Conservation (phyloP, 2,329 filamentous ascomycete genomes). For the Exophiala aquamarina region DNA sequence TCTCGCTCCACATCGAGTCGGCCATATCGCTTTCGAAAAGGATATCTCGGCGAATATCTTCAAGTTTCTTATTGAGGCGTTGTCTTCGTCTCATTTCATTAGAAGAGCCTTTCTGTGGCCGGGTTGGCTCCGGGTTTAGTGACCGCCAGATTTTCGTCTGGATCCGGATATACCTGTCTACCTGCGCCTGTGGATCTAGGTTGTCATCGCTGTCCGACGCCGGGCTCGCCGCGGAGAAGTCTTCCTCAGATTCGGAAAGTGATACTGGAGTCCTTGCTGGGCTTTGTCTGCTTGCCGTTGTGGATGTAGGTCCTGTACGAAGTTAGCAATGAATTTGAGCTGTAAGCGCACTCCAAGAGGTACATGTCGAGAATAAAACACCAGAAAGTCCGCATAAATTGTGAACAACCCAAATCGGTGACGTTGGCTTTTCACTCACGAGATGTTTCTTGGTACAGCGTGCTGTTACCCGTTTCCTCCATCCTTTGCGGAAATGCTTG, state of each 20-base stretch:
- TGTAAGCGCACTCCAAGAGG: too few species aligned
- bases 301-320: slow-evolving; percentile 11
- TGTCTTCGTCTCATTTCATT: not conserved
- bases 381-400: too few species aligned
- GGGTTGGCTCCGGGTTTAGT: slow-evolving; percentile 47
- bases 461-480: slow-evolving; percentile 12
- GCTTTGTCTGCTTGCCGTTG: slow-evolving; percentile 15
- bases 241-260: slow-evolving; percentile 10
- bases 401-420: too few species aligned
- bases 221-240: slow-evolving; percentile 2
- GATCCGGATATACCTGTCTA: slow-evolving; percentile 74
- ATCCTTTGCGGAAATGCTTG: slow-evolving; percentile 29
- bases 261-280: slow-evolving; percentile 13
- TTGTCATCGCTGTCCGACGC: slow-evolving; percentile 24
- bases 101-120: slow-evolving; percentile 26
- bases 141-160: slow-evolving; percentile 67
- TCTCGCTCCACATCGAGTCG: slow-evolving; percentile 64
- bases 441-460: slow-evolving; percentile 10
- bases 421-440: slow-evolving; percentile 16
- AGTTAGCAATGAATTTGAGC: slow-evolving; percentile 5
- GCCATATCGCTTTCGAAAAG: slow-evolving; percentile 69
- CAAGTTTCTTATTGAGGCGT: slow-evolving; percentile 67
- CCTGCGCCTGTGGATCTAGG: slow-evolving; percentile 62
- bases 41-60: slow-evolving; percentile 74
- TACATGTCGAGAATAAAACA: too few species aligned